Evolutionary conservation across 805 yeast genomes (phyloP).

Genomic region (Isabelozyma gotoi): DNA sequence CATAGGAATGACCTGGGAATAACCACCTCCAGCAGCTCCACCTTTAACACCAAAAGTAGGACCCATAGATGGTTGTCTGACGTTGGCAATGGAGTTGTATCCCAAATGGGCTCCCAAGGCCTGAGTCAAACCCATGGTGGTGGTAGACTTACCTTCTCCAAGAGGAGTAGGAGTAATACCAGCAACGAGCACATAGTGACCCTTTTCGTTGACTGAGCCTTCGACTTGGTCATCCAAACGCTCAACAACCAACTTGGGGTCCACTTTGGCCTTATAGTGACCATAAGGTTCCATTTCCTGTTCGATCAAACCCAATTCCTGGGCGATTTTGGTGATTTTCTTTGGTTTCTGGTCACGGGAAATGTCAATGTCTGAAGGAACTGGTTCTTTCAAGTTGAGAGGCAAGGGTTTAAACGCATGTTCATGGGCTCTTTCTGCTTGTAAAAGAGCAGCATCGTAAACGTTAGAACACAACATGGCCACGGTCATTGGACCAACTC

Average conservation of each 20-base stretch:
- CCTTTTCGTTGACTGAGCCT: slow-evolving; percentile 61
- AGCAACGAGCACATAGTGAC: slow-evolving; percentile 87
- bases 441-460: slow-evolving; percentile 70
- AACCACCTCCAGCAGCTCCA: slow-evolving; percentile 99
- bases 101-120: slow-evolving; percentile 90
- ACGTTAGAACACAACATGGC: slow-evolving; percentile 92
- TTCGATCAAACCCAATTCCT: slow-evolving; percentile 76
- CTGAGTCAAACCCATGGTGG: slow-evolving; percentile 95
- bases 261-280: slow-evolving; percentile 84
- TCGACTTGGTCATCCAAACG: slow-evolving; percentile 65
- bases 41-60: slow-evolving; percentile 99
- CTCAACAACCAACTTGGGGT: slow-evolving; percentile 37
- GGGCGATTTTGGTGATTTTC: slow-evolving; percentile 70
- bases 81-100: slow-evolving; percentile 85
- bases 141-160: slow-evolving; percentile 97
- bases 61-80: slow-evolving; percentile 98
- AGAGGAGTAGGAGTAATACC: slow-evolving; percentile 98
- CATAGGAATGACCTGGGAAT: slow-evolving; percentile 97
- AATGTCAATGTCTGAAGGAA: slow-evolving; percentile 88
- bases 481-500: slow-evolving; percentile 99
- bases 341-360: slow-evolving; percentile 89
- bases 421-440: slow-evolving; percentile 46
- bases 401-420: slow-evolving; percentile 56
- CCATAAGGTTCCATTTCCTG: slow-evolving; percentile 88
- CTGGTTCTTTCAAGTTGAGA: slow-evolving; percentile 54